Base-by-base conservation (phyloP, 495 filamentous ascomycete genomes). In the Lophiotrema nucula region DNA sequence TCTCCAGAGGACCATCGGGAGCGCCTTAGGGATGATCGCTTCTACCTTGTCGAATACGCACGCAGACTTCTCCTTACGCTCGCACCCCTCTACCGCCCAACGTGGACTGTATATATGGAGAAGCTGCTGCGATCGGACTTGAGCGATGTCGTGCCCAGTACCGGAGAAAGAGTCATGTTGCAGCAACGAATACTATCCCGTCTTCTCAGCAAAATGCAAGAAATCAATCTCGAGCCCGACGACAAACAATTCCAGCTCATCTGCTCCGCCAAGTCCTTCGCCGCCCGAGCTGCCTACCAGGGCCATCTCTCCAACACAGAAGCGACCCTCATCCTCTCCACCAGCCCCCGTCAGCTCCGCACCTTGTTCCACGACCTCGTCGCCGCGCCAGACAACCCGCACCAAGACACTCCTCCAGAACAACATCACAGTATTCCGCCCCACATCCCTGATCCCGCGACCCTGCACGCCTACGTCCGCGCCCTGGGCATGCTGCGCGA, bases 381-480 rank as follows among this genome's bases (percentile, higher is more conserved):
- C 15, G 18, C n/a, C 35, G 38, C 37, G 43, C 15, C 50, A 21
- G 2, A 1, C 12, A 45, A 37, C 23, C 25, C 25, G 2, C n/a
- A 39, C 21, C 22, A 1, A 2, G 6, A 25, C 22, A 19, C 47
- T 23, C 5, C 25, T 18, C 2, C 1, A 25, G 21, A 28, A 1
- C 3, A 3, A 8, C 10, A 21, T 11, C 19, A 22, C 1, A 8
- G 6, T 11, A 26, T 62, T 8, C 25, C 49, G 22, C 45, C 50
- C 8, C 55, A 42, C 24, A 47, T 62, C 15, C 66, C 63, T 8
- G 31, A 26, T n/a, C 56, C 67, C 0, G 47, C 66, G 0, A 25
- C 56, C n/a, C 53, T 75, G 25, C 73, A 75, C 47, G 56, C 64
- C 15, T 73, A 70, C 53, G 58, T 73, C 23, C 73, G 73, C 21